phyloP scores from a whole-genome alignment of 2,329 filamentous ascomycete species.

The Alternaria gaisen region DNA sequence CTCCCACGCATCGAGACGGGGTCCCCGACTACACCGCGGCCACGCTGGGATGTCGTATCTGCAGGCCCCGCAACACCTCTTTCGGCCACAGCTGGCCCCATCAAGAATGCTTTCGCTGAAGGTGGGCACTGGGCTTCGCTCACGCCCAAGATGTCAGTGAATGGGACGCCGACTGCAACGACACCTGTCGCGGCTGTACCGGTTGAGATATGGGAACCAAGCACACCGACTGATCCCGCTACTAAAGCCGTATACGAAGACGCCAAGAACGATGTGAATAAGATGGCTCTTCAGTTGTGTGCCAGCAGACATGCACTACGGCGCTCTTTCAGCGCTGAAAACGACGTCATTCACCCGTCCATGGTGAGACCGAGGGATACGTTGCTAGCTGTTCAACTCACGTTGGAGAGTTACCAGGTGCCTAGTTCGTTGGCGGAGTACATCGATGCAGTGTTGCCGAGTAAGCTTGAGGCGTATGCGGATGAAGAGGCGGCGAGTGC shows the following conservation, averaged over 20 bases:
- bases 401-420: neutral
- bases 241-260: slow-evolving; percentile 13
- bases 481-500: slow-evolving; percentile 8
- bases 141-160: slow-evolving; percentile 8
- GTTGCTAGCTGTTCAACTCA: slow-evolving; percentile 7
- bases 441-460: neutral
- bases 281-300: slow-evolving; percentile 17
- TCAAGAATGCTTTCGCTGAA: slow-evolving; percentile 28
- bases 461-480: slow-evolving; percentile 4
- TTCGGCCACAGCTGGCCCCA: slow-evolving; percentile 12
- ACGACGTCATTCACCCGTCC: slow-evolving; percentile 14
- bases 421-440: neutral
- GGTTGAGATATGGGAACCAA: too few relatives aligned
- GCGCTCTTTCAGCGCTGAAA: slow-evolving; percentile 1
- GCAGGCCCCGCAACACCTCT: slow-evolving; percentile 24
- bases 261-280: neutral
- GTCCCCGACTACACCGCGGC: slow-evolving; percentile 16
- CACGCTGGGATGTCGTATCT: slow-evolving; percentile 26
- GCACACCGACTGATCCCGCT: slow-evolving; percentile 3
- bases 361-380: slow-evolving; percentile 16
- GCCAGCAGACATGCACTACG: slow-evolving; percentile 11
- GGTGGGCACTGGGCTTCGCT: slow-evolving; percentile 29
- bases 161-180: neutral
- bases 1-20: slow-evolving; percentile 8
- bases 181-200: slow-evolving; percentile 6